phyloP scores from a whole-genome alignment of 306 rosid species.

The Cicer pinnatifidum region DNA sequence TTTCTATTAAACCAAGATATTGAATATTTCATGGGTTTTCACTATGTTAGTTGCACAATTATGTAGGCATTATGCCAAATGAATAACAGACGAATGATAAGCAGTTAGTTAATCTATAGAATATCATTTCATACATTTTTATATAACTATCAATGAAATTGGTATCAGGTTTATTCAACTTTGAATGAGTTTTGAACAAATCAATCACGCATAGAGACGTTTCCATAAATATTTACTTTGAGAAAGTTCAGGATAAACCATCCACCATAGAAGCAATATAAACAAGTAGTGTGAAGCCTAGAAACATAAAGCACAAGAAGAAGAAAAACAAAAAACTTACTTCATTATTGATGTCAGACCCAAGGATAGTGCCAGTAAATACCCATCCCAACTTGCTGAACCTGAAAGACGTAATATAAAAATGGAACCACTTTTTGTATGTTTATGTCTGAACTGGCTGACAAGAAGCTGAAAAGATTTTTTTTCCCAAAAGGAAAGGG shows the following conservation, averaged over 20 bases:
- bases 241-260: conserved; percentile 23
- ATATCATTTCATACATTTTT: conserved; percentile 2
- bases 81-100: conserved; percentile 2
- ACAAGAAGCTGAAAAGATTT: conserved; percentile 14
- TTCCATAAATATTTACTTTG: conserved; percentile 16
- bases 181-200: conserved; percentile 6
- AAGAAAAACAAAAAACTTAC: conserved; percentile 52
- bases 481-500: background rate
- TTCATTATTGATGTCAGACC: conserved; percentile 84
- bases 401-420: conserved; percentile 56
- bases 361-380: conserved; percentile 78
- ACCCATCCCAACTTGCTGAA: conserved; percentile 68
- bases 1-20: conserved; percentile 13
- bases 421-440: conserved; percentile 5
- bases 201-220: background rate
- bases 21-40: conserved; percentile 6
- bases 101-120: conserved; percentile 10
- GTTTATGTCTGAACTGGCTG: conserved; percentile 29
- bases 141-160: background rate
- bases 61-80: background rate
- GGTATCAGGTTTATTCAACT: conserved; percentile 19
- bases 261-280: conserved; percentile 25
- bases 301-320: conserved; percentile 37
- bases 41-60: conserved; percentile 21
- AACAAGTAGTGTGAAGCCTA: conserved; percentile 10